A percentile compares a stretch with the other conserved stretches of the same genome.
Evolutionary conservation across 306 rosid species (phyloP).

Genomic region (Gleditsia sinensis): DNA sequence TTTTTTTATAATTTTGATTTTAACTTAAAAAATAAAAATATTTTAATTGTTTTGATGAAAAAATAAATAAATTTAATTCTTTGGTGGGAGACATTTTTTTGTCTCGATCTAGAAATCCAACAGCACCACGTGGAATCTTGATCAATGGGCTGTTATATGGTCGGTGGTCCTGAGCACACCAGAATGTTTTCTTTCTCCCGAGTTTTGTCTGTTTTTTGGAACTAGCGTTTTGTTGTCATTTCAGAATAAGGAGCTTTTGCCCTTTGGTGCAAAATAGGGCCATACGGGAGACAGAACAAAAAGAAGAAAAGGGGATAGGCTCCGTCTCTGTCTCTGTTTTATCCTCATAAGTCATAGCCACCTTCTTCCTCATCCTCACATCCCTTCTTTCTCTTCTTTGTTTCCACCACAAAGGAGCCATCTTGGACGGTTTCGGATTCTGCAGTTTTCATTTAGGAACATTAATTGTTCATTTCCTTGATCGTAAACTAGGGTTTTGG

Average conservation of each 20-base stretch:
- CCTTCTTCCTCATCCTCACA: background rate
- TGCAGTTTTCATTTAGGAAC: background rate
- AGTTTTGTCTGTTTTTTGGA: background rate
- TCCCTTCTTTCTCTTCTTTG: background rate
- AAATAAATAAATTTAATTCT: too few relatives aligned
- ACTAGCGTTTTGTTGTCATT: background rate
- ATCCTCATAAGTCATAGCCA: background rate
- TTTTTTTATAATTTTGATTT: too few relatives aligned
- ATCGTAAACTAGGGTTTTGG: conserved; percentile 31
- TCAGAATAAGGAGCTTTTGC: background rate
- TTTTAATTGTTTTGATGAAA: too few relatives aligned
- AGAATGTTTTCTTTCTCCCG: background rate
- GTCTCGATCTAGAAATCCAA: too few relatives aligned
- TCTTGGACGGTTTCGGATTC: background rate
- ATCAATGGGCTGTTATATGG: background rate
- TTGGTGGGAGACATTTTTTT: too few relatives aligned
- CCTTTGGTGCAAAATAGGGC: background rate
- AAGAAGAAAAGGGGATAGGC: background rate
- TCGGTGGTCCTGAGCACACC: background rate
- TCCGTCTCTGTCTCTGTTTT: conserved; percentile 5
- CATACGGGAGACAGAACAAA: background rate
- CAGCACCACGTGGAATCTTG: too few relatives aligned
- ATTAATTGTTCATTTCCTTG: background rate
- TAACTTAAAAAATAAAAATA: too few relatives aligned
- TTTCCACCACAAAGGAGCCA: background rate